These are phyloP conservation scores for Colletotrichum spaethianum DNA, from an alignment of 2,329 filamentous ascomycete genomes.

Conservation along the genomic window DNA sequence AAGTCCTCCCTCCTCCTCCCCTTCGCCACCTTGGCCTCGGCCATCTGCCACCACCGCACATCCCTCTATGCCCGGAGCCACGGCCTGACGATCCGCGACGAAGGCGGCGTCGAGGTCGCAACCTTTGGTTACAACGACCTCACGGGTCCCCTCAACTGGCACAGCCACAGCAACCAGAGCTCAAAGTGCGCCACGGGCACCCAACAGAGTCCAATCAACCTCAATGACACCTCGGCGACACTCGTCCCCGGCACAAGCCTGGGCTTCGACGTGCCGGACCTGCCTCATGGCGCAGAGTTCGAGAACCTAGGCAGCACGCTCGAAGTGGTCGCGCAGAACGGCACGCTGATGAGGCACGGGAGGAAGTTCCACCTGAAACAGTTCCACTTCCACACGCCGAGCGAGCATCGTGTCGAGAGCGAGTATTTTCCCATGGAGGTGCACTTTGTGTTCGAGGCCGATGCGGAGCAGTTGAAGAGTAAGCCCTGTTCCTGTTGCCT, in stretches of 20 bases:
- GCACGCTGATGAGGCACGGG: constrained; percentile 58
- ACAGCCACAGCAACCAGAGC: constrained; percentile 59
- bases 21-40: constrained; percentile 43
- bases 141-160: constrained; percentile 68
- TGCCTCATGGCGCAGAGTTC: constrained; percentile 56
- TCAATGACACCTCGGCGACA: constrained; percentile 49
- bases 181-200: constrained; percentile 62
- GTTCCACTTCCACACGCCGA: constrained; percentile 74
- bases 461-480: constrained; percentile 43
- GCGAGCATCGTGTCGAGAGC: constrained; percentile 68
- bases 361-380: constrained; percentile 62
- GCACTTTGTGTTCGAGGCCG: constrained; percentile 57
- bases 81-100: constrained; percentile 5
- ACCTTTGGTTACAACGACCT: constrained; percentile 58
- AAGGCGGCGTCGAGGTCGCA: constrained; percentile 51
- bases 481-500: not conserved
- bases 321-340: constrained; percentile 62
- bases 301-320: constrained; percentile 68
- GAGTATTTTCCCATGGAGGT: constrained; percentile 57
- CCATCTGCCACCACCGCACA: constrained; percentile 54
- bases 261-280: constrained; percentile 53
- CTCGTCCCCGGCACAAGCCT: constrained; percentile 50
- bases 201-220: constrained; percentile 70
- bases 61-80: constrained; percentile 48
- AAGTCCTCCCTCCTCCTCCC: constrained; percentile 42